Conservation (phyloP, 2,329 filamentous ascomycete species). For the Ophioceras dolichostomum region DNA sequence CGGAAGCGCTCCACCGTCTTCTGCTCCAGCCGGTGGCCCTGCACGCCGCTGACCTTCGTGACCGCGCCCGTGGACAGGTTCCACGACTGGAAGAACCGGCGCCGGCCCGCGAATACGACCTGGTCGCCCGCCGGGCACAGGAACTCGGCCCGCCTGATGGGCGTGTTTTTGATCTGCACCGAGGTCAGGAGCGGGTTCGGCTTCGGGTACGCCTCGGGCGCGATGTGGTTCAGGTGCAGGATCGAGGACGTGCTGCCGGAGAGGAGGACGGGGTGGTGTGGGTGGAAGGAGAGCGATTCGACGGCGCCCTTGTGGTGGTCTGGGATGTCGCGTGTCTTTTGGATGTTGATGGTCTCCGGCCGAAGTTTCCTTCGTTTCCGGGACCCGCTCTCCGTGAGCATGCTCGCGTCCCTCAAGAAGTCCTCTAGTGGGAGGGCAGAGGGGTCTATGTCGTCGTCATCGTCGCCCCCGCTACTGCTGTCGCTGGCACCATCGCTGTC, state of each 20-base stretch:
- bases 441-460: constrained; percentile 17
- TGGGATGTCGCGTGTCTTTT: constrained; percentile 75
- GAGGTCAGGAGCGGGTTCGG: constrained; percentile 87
- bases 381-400: constrained; percentile 17
- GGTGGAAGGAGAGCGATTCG: constrained; percentile 80
- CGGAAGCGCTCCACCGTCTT: constrained; percentile 85
- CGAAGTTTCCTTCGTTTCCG: constrained; percentile 60
- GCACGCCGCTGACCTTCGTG: constrained; percentile 67
- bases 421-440: constrained; percentile 66
- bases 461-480: background rate
- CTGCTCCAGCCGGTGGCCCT: constrained; percentile 70
- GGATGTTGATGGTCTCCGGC: constrained; percentile 82
- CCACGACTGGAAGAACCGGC: constrained; percentile 92
- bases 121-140: constrained; percentile 58
- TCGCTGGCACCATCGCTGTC: background rate
- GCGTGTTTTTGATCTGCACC: constrained; percentile 71
- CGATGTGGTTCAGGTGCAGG: constrained; percentile 81
- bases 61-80: constrained; percentile 71
- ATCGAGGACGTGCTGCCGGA: constrained; percentile 80
- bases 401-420: constrained; percentile 36
- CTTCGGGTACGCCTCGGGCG: constrained; percentile 58
- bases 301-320: constrained; percentile 69
- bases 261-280: constrained; percentile 74
- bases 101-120: constrained; percentile 78
- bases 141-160: constrained; percentile 77